Percentiles rank a stretch among this genome's conserved stretches.
These are phyloP conservation scores for Aphelidium insulamus DNA, from an alignment of 371 early-diverging fungal genomes.

Conservation along the genomic window DNA sequence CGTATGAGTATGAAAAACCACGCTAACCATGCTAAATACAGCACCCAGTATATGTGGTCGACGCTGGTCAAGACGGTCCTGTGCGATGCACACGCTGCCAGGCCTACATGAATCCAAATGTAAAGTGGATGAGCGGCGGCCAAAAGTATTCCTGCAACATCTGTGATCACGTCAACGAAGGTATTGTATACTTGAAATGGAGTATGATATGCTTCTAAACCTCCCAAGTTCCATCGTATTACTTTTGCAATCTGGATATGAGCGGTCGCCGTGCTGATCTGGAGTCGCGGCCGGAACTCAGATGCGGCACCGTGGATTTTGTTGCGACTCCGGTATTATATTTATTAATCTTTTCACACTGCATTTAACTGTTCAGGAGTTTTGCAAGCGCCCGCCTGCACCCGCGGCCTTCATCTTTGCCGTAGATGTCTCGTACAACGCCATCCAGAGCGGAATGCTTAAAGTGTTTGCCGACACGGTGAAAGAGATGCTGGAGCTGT, in stretches of 20 bases:
- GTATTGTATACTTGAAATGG: slow-evolving; percentile 7
- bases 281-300: slow-evolving; percentile 71
- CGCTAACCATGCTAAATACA: background rate
- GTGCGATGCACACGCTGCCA: slow-evolving; percentile 78
- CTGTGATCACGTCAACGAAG: slow-evolving; percentile 64
- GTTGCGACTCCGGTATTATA: slow-evolving; percentile 43
- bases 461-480: slow-evolving; percentile 32
- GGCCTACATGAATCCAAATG: slow-evolving; percentile 79
- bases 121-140: slow-evolving; percentile 68
- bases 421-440: slow-evolving; percentile 71
- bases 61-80: slow-evolving; percentile 78
- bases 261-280: slow-evolving; percentile 61
- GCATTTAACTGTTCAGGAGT: slow-evolving; percentile 8
- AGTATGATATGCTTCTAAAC: slow-evolving; percentile 1
- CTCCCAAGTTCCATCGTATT: slow-evolving; percentile 41
- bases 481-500: slow-evolving; percentile 24
- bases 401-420: slow-evolving; percentile 64
- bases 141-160: slow-evolving; percentile 76
- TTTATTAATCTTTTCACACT: slow-evolving; percentile 1
- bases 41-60: slow-evolving; percentile 57
- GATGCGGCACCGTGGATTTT: slow-evolving; percentile 70
- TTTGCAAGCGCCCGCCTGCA: slow-evolving; percentile 28
- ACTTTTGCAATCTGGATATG: slow-evolving; percentile 84
- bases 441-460: slow-evolving; percentile 65
- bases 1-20: background rate